Percentiles rank a stretch among this genome's conserved stretches.
Conservation (phyloP, 148 eudicot genomes). For the Diospyros kaki region DNA sequence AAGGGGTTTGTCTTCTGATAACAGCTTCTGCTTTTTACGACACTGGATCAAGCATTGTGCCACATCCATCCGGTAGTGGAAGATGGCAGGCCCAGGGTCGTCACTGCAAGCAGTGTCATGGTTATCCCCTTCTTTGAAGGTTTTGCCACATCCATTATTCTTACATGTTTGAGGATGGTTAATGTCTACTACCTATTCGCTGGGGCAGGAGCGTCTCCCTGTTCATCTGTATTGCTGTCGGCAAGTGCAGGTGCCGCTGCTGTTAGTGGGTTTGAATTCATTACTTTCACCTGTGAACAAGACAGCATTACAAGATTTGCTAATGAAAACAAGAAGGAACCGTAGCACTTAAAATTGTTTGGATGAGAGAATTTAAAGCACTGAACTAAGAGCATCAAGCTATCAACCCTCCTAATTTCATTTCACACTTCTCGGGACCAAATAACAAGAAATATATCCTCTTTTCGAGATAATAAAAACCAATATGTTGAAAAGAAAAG, state of each 20-base stretch:
- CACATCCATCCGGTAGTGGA: constrained; percentile 90
- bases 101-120: constrained; percentile 78
- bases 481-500: too few relatives aligned
- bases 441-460: too few relatives aligned
- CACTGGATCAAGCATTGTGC: constrained; percentile 73
- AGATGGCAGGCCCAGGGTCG: constrained; percentile 92
- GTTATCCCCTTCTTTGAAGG: constrained; percentile 76
- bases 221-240: constrained; percentile 21
- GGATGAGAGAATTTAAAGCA: too few relatives aligned
- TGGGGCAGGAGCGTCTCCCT: constrained; percentile 32
- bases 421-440: too few relatives aligned
- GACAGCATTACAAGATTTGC: neutral
- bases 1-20: neutral
- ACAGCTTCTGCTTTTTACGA: constrained; percentile 27
- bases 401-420: too few relatives aligned
- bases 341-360: too few relatives aligned
- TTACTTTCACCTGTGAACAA: constrained; percentile 55
- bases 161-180: constrained; percentile 77
- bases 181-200: constrained; percentile 42
- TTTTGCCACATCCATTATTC: constrained; percentile 84
- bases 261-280: constrained; percentile 37
- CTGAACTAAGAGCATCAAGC: too few relatives aligned
- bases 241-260: neutral
- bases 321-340: too few relatives aligned
- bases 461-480: too few relatives aligned